These are phyloP conservation scores for Serendipita sp. DNA, from an alignment of 768 basidiomycete species.

Conservation along the genomic window DNA sequence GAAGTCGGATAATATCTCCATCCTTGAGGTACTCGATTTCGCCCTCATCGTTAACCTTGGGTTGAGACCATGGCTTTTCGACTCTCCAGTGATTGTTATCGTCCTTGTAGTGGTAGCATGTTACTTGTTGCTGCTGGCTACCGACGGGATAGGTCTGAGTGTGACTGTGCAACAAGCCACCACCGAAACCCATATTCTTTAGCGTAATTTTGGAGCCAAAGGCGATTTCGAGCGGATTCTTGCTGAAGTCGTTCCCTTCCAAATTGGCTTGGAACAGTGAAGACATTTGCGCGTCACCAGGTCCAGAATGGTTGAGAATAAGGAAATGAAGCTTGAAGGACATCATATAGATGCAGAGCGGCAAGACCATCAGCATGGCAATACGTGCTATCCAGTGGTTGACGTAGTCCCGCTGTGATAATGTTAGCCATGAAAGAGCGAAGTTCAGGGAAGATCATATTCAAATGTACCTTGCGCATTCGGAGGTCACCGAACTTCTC, in stretches of 20 bases:
- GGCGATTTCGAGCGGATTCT: slow-evolving; percentile 82
- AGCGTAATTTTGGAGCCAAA: slow-evolving; percentile 81
- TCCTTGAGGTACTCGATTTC: slow-evolving; percentile 53
- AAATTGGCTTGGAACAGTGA: slow-evolving; percentile 96
- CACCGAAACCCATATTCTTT: slow-evolving; percentile 97
- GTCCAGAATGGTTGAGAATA: slow-evolving; percentile 82
- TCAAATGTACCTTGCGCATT: slow-evolving; percentile 61
- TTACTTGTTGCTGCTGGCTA: slow-evolving; percentile 88
- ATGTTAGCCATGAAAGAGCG: neutral
- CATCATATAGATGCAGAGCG: slow-evolving; percentile 81
- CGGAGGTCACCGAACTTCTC: slow-evolving; percentile 92
- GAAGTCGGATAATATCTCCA: slow-evolving; percentile 65
- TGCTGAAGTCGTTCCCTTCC: slow-evolving; percentile 81
- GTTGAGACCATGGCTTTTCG: slow-evolving; percentile 66
- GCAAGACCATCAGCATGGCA: slow-evolving; percentile 71
- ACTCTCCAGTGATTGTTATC: slow-evolving; percentile 87
- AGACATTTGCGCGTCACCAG: slow-evolving; percentile 97
- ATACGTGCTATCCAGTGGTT: slow-evolving; percentile 85
- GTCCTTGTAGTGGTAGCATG: slow-evolving; percentile 99
- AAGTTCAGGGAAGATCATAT: neutral
- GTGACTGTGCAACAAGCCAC: slow-evolving; percentile 91
- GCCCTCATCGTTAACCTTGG: slow-evolving; percentile 45
- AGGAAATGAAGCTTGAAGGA: slow-evolving; percentile 96
- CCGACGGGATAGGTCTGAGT: slow-evolving; percentile 89
- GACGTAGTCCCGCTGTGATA: slow-evolving; percentile 58